A percentile compares a stretch with the other conserved stretches of the same genome.
phyloP scores from a whole-genome alignment of 129 eudicot genomes.

The Lonicera japonica region DNA sequence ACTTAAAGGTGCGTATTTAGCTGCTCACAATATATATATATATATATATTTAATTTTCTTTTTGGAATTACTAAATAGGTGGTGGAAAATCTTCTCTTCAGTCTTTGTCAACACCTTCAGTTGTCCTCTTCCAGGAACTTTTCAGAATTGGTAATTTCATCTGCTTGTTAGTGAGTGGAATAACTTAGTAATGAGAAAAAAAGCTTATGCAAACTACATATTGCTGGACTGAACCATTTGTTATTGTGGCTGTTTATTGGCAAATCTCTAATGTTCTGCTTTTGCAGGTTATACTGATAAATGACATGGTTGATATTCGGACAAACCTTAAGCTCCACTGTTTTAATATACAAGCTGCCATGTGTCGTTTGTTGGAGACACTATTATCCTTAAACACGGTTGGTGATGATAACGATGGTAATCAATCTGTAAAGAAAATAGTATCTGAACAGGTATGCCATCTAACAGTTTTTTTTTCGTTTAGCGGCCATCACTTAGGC shows the following conservation, averaged over 20 bases:
- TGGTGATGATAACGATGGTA: conserved; percentile 27
- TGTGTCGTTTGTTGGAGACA: conserved; percentile 43
- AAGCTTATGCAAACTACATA: conserved; percentile 5
- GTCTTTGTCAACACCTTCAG: conserved; percentile 79
- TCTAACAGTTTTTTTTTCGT: background rate
- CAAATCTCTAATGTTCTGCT: background rate
- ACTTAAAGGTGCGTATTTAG: conserved; percentile 3
- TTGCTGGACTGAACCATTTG: background rate
- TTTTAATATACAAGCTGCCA: conserved; percentile 47
- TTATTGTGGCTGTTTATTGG: background rate
- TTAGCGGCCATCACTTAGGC: background rate
- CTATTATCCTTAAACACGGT: conserved; percentile 31
- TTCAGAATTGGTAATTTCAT: conserved; percentile 58
- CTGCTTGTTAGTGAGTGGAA: conserved; percentile 4
- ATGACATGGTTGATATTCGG: conserved; percentile 37
- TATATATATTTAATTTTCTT: background rate
- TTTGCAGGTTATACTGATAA: conserved; percentile 61
- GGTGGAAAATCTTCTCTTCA: conserved; percentile 38
- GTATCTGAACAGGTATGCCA: conserved; percentile 55
- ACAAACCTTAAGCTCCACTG: conserved; percentile 47
- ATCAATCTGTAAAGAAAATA: conserved; percentile 20
- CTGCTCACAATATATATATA: too few relatives aligned
- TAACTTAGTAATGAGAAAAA: conserved; percentile 13
- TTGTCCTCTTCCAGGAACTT: conserved; percentile 62
- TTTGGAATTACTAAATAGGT: conserved; percentile 30